Base-by-base conservation (phyloP, 2,329 filamentous ascomycete genomes). In the Kalaharituber pfeilii region DNA sequence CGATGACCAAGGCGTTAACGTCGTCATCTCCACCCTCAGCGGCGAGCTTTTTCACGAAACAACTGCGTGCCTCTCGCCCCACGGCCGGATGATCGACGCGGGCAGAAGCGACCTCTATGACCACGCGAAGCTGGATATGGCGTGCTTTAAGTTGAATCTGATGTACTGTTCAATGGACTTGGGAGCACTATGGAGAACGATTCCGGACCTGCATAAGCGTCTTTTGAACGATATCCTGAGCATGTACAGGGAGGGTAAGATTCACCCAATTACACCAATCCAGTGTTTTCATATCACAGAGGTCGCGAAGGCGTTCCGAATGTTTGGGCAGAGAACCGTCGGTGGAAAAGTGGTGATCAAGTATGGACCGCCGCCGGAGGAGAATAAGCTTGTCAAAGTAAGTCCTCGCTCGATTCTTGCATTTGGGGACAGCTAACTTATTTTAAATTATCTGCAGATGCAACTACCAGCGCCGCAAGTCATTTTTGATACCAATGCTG, bases 21-120 rank as follows among this genome's bases (percentile, higher is more conserved):
- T 74, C 2, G 65, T 75, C 1, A 73, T 74, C 51, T 73, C 73
- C 61, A 72, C 69, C 1, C 64, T 74, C 0, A 66, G 70, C 0
- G 72, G 70, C 0, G 69, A 72, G 13, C 57, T 69, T 0, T 62
- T 74, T 0, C 69, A 69, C 18, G 66, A 68, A 0, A 70, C 69
- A 0, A 75, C 69, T 70, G 56, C 66, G 7, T 73, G 70, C 47
- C 63, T 76, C 2, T 71, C 72, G 1, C 58, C 62, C 1, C 71
- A 69, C 49, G 73, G 71, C 0, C 66, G 62, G 2, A 69, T 76
- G 63, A 54, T 75, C 0, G 72, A 75, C 52, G 68, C 75, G n/a
- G 71, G 70, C 5, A 70, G 70, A 57, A 62, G 67, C 5, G 70
- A 74, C 47, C 63, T 73, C 1, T 59, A 67, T 1, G 67, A 67